Evolutionary conservation across 257 asterid species (phyloP), one percentile per base, ranked within the genome.

Genomic region (Petunia secreta): DNA sequence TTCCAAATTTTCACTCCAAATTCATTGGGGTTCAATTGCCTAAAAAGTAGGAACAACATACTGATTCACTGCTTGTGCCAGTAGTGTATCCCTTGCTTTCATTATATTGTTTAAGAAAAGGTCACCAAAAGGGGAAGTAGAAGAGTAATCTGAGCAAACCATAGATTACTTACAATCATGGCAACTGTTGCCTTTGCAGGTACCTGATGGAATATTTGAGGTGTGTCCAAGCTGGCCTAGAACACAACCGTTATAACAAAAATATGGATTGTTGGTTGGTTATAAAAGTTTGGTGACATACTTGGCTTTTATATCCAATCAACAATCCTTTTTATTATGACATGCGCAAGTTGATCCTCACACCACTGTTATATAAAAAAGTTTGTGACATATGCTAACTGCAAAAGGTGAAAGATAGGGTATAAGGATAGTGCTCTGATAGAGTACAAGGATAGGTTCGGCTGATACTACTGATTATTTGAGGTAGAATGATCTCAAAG

Each of bases 171-270:
- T 11, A 6, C 34, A 75, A 52, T n/a, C 36, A 91, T 90, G 97
- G 92, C 93, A 79, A 85, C 90, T 60, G 68, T 88, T 75, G 85
- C 88, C 78, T 83, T n/a, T n/a, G n/a, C n/a, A n/a, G n/a, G n/a
- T n/a, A n/a, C n/a, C n/a, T n/a, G n/a, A n/a, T n/a, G n/a, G n/a
- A n/a, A n/a, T n/a, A n/a, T n/a, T n/a, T n/a, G n/a, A n/a, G n/a
- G n/a, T n/a, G n/a, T n/a, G n/a, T n/a, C n/a, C n/a, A n/a, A n/a
- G n/a, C n/a, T n/a, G n/a, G n/a, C n/a, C n/a, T n/a, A n/a, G n/a
- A n/a, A n/a, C n/a, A n/a, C n/a, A n/a, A n/a, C n/a, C n/a, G n/a
- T n/a, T n/a, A n/a, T n/a, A n/a, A n/a, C n/a, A n/a, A n/a, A n/a
- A n/a, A n/a, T n/a, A 10, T 0, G 57, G 57, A 52, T 52, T 52